A percentile compares a stretch with the other conserved stretches of the same genome.
These are phyloP conservation scores for Kuraishia hungarica DNA, from an alignment of 805 yeast genomes.

Conservation along the genomic window DNA sequence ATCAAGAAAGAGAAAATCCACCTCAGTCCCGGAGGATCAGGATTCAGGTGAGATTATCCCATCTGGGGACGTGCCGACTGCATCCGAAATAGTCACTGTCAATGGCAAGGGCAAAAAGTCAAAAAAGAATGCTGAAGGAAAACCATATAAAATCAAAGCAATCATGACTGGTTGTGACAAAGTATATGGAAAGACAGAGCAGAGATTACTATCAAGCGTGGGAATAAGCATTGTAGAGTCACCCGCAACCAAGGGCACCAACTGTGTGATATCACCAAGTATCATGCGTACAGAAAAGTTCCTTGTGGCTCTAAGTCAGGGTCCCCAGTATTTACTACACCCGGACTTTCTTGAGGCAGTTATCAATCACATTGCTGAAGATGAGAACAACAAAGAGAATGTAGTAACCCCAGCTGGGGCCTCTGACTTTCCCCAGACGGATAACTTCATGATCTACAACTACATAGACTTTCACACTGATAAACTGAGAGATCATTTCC, in stretches of 20 bases:
- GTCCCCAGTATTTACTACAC: constrained; percentile 41
- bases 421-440: not conserved
- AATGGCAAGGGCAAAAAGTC: constrained; percentile 2
- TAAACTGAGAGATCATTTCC: constrained; percentile 23
- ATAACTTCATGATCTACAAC: not conserved
- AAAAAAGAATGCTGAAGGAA: constrained; percentile 7
- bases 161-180: constrained; percentile 61
- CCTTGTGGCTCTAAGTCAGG: constrained; percentile 55
- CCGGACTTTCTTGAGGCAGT: constrained; percentile 46
- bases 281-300: constrained; percentile 85
- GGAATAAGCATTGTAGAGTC: constrained; percentile 46
- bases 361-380: constrained; percentile 16
- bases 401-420: constrained; percentile 4
- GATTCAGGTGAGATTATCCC: constrained; percentile 3
- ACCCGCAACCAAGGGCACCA: constrained; percentile 29
- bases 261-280: constrained; percentile 66
- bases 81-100: too few species aligned
- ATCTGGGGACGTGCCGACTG: constrained; percentile 2
- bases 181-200: constrained; percentile 34
- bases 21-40: constrained; percentile 5
- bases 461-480: constrained; percentile 16
- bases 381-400: not conserved
- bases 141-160: constrained; percentile 34
- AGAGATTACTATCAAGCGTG: constrained; percentile 30
- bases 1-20: constrained; percentile 11